phyloP scores from a whole-genome alignment of 495 filamentous ascomycete genomes.

The Penicilliopsis zonata region DNA sequence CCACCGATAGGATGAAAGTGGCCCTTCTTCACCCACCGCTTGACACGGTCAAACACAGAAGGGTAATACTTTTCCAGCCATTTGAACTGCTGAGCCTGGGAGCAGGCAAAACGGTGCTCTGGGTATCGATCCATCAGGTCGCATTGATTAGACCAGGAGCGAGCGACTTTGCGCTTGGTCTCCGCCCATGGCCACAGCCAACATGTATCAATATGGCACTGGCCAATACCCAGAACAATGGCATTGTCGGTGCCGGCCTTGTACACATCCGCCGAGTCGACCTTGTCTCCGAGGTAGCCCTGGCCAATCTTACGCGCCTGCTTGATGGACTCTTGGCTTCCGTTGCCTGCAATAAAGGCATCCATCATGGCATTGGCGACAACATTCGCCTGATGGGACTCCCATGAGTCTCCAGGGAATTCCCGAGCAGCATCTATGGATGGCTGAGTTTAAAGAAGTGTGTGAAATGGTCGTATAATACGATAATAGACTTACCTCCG shows the following conservation, averaged over 20 bases:
- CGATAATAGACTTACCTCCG: constrained; percentile 28
- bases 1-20: constrained; percentile 91
- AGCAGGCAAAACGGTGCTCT: constrained; percentile 83
- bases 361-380: constrained; percentile 82
- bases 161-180: constrained; percentile 91
- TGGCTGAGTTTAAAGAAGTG: background rate
- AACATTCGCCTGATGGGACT: constrained; percentile 74
- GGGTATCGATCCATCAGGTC: constrained; percentile 89
- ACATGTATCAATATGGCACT: constrained; percentile 96
- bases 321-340: constrained; percentile 61
- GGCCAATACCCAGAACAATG: constrained; percentile 77
- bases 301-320: constrained; percentile 71
- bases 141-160: constrained; percentile 94
- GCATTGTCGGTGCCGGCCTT: constrained; percentile 55
- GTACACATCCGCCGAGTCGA: constrained; percentile 79
- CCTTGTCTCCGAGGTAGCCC: constrained; percentile 67
- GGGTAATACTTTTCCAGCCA: constrained; percentile 91
- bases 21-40: constrained; percentile 77
- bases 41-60: constrained; percentile 76
- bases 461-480: background rate
- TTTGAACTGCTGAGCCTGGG: constrained; percentile 94
- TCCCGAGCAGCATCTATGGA: constrained; percentile 59
- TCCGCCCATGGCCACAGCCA: constrained; percentile 99
- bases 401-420: constrained; percentile 69
- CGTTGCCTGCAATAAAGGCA: constrained; percentile 66